Conservation (phyloP, 2,329 filamentous ascomycete species). For the Aspergillus glaucus region DNA sequence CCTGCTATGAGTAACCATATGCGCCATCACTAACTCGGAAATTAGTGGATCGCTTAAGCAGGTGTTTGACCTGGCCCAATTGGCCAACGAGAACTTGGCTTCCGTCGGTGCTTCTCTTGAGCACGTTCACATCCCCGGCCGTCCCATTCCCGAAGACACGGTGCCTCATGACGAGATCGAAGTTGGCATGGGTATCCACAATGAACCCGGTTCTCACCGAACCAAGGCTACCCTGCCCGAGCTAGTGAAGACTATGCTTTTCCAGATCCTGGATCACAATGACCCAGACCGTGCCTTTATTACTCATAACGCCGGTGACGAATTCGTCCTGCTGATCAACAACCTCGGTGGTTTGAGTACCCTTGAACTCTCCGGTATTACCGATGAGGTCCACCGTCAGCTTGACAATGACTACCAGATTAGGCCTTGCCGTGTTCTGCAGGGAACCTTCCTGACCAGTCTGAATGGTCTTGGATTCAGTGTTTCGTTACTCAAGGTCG, state of each 20-base stretch:
- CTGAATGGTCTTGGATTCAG: constrained; percentile 67
- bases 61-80: constrained; percentile 64
- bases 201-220: constrained; percentile 53
- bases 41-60: constrained; percentile 54
- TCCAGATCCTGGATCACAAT: constrained; percentile 55
- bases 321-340: constrained; percentile 61
- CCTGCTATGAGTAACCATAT: background rate
- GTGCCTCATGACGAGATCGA: constrained; percentile 53
- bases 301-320: constrained; percentile 50
- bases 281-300: constrained; percentile 61
- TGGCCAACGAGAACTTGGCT: constrained; percentile 69
- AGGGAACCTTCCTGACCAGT: constrained; percentile 66
- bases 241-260: constrained; percentile 57
- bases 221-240: constrained; percentile 45
- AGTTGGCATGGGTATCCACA: constrained; percentile 69
- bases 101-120: constrained; percentile 79
- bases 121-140: constrained; percentile 89
- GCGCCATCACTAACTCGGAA: background rate
- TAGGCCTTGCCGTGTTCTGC: constrained; percentile 55
- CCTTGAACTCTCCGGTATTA: constrained; percentile 61
- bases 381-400: constrained; percentile 59
- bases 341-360: constrained; percentile 64
- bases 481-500: constrained; percentile 58
- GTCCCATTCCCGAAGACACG: constrained; percentile 51
- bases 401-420: constrained; percentile 54